Conservation (phyloP, 1,139 yeast species). For the Geotrichum citri-aurantii region DNA sequence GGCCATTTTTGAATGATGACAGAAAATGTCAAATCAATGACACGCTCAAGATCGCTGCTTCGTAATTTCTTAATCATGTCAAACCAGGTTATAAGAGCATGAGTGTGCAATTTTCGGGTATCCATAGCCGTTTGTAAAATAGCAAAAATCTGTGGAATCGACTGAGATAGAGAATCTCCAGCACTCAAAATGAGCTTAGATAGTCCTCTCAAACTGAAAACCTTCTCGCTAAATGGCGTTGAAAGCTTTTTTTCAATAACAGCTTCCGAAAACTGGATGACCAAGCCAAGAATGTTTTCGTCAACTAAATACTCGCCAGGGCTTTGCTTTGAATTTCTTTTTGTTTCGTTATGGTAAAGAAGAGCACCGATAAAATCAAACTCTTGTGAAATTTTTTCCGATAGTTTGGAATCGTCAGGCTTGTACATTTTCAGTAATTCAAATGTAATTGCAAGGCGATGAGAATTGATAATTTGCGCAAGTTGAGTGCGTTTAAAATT, state of each 20-base stretch:
- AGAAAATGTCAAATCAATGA: slow-evolving; percentile 53
- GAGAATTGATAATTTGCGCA: slow-evolving; percentile 23
- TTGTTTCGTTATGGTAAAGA: slow-evolving; percentile 1
- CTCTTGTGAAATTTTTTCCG: slow-evolving; percentile 6
- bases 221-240: slow-evolving; percentile 66
- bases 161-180: slow-evolving; percentile 58
- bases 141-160: slow-evolving; percentile 83
- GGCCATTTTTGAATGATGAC: slow-evolving; percentile 61
- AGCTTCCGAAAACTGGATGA: slow-evolving; percentile 72
- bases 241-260: slow-evolving; percentile 68
- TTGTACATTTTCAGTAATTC: slow-evolving; percentile 17
- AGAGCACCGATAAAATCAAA: slow-evolving; percentile 10
- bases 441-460: slow-evolving; percentile 16
- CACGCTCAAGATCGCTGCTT: slow-evolving; percentile 48
- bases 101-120: slow-evolving; percentile 52
- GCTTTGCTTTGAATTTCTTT: slow-evolving; percentile 18
- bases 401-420: slow-evolving; percentile 8
- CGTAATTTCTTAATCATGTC: slow-evolving; percentile 42
- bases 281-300: slow-evolving; percentile 56
- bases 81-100: slow-evolving; percentile 65
- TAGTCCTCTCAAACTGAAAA: slow-evolving; percentile 68
- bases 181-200: slow-evolving; percentile 60
- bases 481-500: slow-evolving; percentile 36
- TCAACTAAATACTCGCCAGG: slow-evolving; percentile 44
- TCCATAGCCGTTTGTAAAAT: slow-evolving; percentile 80